Conservation (phyloP, 2,329 filamentous ascomycete species). For the Colletotrichum sp. region DNA sequence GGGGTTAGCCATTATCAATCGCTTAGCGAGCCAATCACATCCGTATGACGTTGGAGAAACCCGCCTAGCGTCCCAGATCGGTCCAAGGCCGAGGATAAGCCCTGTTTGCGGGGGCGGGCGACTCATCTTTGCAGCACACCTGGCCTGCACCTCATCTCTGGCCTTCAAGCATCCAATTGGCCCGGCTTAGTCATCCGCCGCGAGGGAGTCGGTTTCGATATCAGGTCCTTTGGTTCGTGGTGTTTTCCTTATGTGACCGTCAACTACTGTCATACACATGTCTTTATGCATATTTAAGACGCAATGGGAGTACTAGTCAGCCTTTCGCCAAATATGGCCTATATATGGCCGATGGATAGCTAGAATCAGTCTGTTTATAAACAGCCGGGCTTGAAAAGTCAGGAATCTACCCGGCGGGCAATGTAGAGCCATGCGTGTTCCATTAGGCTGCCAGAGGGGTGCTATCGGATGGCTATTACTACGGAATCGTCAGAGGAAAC, state of each 20-base stretch:
- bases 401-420: accelerated
- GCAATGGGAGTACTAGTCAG: not conserved
- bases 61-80: constrained; percentile 24
- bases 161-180: not conserved
- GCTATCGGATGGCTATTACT: too few relatives aligned
- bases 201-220: not conserved
- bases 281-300: not conserved
- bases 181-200: constrained; percentile 1
- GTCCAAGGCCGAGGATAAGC: constrained; percentile 16
- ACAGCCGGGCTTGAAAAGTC: too few relatives aligned
- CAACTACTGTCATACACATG: accelerated
- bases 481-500: too few relatives aligned
- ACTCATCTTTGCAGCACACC: not conserved
- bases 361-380: too few relatives aligned
- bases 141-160: not conserved
- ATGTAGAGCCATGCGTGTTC: accelerated
- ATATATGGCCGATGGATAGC: too few relatives aligned
- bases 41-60: constrained; percentile 37
- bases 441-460: too few relatives aligned
- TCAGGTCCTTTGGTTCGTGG: not conserved
- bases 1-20: constrained; percentile 29
- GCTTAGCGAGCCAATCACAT: constrained; percentile 36
- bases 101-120: constrained; percentile 19
- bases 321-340: too few relatives aligned
- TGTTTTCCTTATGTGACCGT: not conserved